Percentiles rank a stretch among this genome's conserved stretches.
Evolutionary conservation across 176 grass and related monocot species (phyloP).

Genomic region (Aegilops sharonensis): DNA sequence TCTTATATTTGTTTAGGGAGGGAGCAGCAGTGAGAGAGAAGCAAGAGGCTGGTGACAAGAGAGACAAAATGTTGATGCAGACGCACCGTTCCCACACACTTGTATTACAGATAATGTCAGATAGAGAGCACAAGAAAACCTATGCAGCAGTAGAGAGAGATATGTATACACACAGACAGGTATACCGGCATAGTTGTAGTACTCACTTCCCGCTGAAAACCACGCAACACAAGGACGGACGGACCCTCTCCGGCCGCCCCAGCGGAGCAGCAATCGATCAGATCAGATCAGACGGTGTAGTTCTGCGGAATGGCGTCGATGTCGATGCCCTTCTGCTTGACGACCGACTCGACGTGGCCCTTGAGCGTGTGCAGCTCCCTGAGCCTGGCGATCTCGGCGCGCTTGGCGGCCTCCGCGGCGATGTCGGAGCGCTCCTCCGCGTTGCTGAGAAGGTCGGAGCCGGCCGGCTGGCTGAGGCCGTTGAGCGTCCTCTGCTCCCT

Average conservation of each 20-base stretch:
- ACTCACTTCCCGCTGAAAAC: constrained; percentile 25
- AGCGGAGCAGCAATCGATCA: too few relatives aligned
- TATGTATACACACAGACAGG: not conserved
- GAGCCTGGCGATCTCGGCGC: constrained; percentile 58
- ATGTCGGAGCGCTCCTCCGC: constrained; percentile 42
- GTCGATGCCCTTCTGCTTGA: constrained; percentile 56
- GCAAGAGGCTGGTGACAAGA: not conserved
- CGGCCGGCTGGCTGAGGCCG: constrained; percentile 41
- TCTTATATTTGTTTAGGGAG: too few relatives aligned
- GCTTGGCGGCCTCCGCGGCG: constrained; percentile 45
- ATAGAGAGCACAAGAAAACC: constrained; percentile 7
- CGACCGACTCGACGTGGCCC: constrained; percentile 47
- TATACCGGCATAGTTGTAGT: not conserved
- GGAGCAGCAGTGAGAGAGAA: not conserved
- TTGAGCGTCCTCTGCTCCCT: constrained; percentile 43
- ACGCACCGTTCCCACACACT: constrained; percentile 27
- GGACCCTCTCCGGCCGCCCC: too few relatives aligned
- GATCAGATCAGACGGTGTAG: constrained; percentile 34
- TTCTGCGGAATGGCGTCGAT: constrained; percentile 47
- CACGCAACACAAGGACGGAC: not conserved
- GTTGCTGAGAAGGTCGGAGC: constrained; percentile 17
- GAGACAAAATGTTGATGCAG: not conserved
- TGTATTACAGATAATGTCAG: constrained; percentile 6
- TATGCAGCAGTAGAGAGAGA: constrained; percentile 14
- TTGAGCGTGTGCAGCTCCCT: constrained; percentile 53